Evolutionary conservation across 2,329 filamentous ascomycete genomes (phyloP).

Genomic region (Chalara sp.): DNA sequence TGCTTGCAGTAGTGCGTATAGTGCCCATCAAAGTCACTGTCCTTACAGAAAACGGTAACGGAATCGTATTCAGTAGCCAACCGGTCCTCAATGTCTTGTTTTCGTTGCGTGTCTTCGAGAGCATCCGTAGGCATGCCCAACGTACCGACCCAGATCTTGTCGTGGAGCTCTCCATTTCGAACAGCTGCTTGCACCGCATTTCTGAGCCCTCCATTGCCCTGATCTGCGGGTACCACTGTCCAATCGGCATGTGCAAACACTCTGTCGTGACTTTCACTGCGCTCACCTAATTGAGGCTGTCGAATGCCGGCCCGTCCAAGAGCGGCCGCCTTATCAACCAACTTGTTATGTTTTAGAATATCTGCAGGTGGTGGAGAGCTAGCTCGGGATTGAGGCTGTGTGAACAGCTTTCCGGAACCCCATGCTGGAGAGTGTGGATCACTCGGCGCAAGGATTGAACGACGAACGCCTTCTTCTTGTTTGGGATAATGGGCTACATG

Average conservation of each 20-base stretch:
- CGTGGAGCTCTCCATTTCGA: conserved; percentile 60
- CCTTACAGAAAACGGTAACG: conserved; percentile 76
- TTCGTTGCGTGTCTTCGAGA: conserved; percentile 65
- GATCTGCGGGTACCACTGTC: conserved; percentile 76
- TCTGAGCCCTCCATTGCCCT: conserved; percentile 86
- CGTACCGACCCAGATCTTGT: conserved; percentile 87
- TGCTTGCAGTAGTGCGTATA: conserved; percentile 97
- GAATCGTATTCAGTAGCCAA: conserved; percentile 78
- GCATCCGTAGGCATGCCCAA: conserved; percentile 91
- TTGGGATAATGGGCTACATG: conserved; percentile 49
- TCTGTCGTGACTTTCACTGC: conserved; percentile 59
- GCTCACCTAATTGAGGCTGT: conserved; percentile 43
- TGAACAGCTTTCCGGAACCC: conserved; percentile 42
- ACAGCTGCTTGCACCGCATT: conserved; percentile 79
- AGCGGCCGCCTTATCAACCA: conserved; percentile 49
- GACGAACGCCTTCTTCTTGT: conserved; percentile 32
- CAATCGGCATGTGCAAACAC: conserved; percentile 75
- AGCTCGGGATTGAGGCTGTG: conserved; percentile 69
- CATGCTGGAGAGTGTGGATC: conserved; percentile 72
- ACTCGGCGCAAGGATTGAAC: conserved; percentile 54
- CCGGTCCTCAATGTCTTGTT: conserved; percentile 75
- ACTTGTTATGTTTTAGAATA: conserved; percentile 61
- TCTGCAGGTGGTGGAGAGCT: conserved; percentile 69
- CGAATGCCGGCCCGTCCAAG: conserved; percentile 50
- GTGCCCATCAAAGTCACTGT: conserved; percentile 90